Evolutionary conservation across 352 stramenopile genomes (phyloP).

Genomic region (Achlya hypogyna): DNA sequence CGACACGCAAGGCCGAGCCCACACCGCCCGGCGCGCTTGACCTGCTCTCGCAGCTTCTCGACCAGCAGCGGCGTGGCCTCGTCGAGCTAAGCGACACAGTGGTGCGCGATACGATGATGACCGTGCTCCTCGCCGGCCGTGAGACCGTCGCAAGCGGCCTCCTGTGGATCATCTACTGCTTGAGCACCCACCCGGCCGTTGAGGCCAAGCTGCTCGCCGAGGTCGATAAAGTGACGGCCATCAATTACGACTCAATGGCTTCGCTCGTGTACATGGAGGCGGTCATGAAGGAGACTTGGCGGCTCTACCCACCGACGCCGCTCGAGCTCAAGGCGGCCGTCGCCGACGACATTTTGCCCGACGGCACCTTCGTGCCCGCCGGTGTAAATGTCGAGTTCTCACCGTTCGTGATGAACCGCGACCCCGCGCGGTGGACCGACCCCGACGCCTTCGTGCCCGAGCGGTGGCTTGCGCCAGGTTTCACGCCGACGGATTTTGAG

Average conservation of each 20-base stretch:
- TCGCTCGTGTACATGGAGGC: constrained; percentile 55
- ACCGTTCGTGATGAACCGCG: constrained; percentile 68
- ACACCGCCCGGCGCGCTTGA: not conserved
- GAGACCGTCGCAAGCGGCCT: constrained; percentile 36
- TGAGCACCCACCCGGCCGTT: constrained; percentile 27
- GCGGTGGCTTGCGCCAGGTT: constrained; percentile 43
- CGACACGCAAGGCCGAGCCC: not conserved
- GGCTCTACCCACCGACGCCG: constrained; percentile 65
- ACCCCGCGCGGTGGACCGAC: constrained; percentile 44
- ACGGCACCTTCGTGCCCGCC: constrained; percentile 58
- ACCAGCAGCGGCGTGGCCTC: not conserved
- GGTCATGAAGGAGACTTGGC: constrained; percentile 57
- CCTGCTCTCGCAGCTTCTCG: constrained; percentile 16
- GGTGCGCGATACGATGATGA: constrained; percentile 38
- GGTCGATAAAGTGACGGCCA: constrained; percentile 2
- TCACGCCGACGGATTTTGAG: constrained; percentile 50
- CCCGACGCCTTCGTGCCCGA: constrained; percentile 48
- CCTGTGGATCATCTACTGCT: constrained; percentile 34
- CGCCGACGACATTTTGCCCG: constrained; percentile 50
- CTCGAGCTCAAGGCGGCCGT: constrained; percentile 64
- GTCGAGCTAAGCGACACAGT: constrained; percentile 20
- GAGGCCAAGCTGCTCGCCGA: constrained; percentile 22
- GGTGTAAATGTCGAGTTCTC: constrained; percentile 57
- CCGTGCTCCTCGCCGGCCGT: constrained; percentile 33
- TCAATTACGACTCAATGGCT: constrained; percentile 45